A percentile compares a stretch with the other conserved stretches of the same genome.
phyloP scores from a whole-genome alignment of 176 grass and related monocot species.

The Metroxylon sagu region DNA sequence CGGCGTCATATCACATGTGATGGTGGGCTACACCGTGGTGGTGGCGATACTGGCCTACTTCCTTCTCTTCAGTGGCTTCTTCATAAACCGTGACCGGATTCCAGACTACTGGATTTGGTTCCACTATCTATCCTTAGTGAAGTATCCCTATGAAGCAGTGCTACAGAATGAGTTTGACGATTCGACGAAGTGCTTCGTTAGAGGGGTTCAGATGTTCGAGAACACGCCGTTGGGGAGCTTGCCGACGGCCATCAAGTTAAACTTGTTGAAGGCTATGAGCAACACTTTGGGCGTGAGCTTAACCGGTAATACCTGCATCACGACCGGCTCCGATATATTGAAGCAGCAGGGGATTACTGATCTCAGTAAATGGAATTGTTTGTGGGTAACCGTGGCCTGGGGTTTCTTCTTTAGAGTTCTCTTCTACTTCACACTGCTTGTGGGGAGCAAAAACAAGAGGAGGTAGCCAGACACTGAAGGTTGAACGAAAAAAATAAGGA shows the following conservation, averaged over 20 bases:
- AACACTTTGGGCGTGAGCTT: slow-evolving; percentile 50
- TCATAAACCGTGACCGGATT: slow-evolving; percentile 78
- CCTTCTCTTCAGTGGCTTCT: slow-evolving; percentile 96
- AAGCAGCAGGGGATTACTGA: slow-evolving; percentile 66
- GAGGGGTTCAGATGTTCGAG: slow-evolving; percentile 96
- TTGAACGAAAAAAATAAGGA: too few species aligned
- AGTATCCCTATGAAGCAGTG: slow-evolving; percentile 96
- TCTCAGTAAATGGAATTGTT: slow-evolving; percentile 92
- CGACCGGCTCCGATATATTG: slow-evolving; percentile 54
- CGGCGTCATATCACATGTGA: slow-evolving; percentile 67
- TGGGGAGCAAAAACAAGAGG: slow-evolving; percentile 93
- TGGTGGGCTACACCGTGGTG: slow-evolving; percentile 80
- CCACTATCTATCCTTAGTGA: slow-evolving; percentile 94
- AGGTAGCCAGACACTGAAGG: slow-evolving; percentile 19
- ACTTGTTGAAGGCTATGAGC: slow-evolving; percentile 61
- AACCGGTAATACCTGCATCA: slow-evolving; percentile 61
- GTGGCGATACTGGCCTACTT: slow-evolving; percentile 80
- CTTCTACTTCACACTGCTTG: slow-evolving; percentile 69
- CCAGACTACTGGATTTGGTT: slow-evolving; percentile 93
- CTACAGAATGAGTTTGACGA: slow-evolving; percentile 95
- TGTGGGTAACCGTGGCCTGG: slow-evolving; percentile 84
- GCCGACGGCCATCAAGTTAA: slow-evolving; percentile 43
- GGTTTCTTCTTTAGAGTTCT: slow-evolving; percentile 79
- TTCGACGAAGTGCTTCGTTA: slow-evolving; percentile 53
- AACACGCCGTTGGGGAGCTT: slow-evolving; percentile 62